phyloP scores from a whole-genome alignment of 2,329 filamentous ascomycete species.

The Blumeria graminis region DNA sequence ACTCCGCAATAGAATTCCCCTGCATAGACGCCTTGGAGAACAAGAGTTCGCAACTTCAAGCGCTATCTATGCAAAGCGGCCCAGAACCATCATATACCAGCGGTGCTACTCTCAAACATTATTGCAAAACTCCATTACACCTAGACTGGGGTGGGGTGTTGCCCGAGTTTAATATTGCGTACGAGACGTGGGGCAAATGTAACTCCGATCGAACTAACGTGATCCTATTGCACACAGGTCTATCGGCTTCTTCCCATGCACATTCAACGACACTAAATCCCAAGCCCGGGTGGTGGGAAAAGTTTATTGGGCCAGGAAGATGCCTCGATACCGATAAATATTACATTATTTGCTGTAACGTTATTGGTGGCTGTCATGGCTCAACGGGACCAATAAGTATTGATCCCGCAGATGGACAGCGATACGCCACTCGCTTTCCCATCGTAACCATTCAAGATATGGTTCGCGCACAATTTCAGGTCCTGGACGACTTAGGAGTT shows the following conservation, averaged over 20 bases:
- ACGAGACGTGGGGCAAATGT: slow-evolving; percentile 73
- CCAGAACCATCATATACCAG: slow-evolving; percentile 89
- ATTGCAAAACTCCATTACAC: slow-evolving; percentile 47
- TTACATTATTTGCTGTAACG: slow-evolving; percentile 88
- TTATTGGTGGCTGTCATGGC: slow-evolving; percentile 85
- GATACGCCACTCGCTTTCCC: slow-evolving; percentile 84
- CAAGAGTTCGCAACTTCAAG: slow-evolving; percentile 49
- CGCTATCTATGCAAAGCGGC: slow-evolving; percentile 43
- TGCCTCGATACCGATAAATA: slow-evolving; percentile 80
- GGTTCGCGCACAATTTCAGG: slow-evolving; percentile 81
- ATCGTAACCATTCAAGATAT: slow-evolving; percentile 94
- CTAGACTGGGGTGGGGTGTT: slow-evolving; percentile 93
- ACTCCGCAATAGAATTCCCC: slow-evolving; percentile 71
- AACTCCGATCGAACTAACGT: slow-evolving; percentile 67
- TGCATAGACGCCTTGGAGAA: slow-evolving; percentile 69
- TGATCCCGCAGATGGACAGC: slow-evolving; percentile 68
- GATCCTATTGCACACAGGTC: slow-evolving; percentile 75
- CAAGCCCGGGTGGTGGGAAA: slow-evolving; percentile 94
- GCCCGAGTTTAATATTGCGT: slow-evolving; percentile 70
- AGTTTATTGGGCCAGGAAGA: slow-evolving; percentile 73
- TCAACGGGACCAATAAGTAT: slow-evolving; percentile 71
- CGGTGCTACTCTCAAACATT: slow-evolving; percentile 58
- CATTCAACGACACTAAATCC: slow-evolving; percentile 73
- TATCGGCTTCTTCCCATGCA: slow-evolving; percentile 93
- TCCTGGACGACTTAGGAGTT: slow-evolving; percentile 60